Percentiles rank a stretch among this genome's conserved stretches.
Conservation (phyloP, 306 rosid species). For the Cicer pinnatifidum region DNA sequence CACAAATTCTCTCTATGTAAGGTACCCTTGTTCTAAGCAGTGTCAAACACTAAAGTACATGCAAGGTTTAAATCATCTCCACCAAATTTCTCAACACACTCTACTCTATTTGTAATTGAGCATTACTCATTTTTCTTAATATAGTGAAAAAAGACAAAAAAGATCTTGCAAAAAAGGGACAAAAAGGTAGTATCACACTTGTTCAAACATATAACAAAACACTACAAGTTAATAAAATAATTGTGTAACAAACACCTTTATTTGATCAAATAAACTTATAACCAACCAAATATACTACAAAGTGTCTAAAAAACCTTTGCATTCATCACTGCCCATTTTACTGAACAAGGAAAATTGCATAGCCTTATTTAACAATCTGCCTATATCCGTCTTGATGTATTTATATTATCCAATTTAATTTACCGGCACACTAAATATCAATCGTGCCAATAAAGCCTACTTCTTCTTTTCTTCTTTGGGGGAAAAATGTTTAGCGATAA, state of each 20-base stretch:
- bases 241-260: not conserved
- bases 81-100: too few relatives aligned
- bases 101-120: too few relatives aligned
- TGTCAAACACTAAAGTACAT: too few relatives aligned
- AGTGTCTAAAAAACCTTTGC: not conserved
- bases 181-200: too few relatives aligned
- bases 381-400: not conserved
- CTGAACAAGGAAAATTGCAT: not conserved
- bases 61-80: too few relatives aligned
- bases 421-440: not conserved
- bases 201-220: not conserved
- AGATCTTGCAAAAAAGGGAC: too few relatives aligned
- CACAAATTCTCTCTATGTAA: too few relatives aligned
- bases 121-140: too few relatives aligned
- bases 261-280: not conserved
- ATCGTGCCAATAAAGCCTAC: not conserved
- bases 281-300: not conserved
- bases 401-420: not conserved
- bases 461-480: not conserved
- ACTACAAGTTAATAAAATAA: not conserved
- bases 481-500: not conserved
- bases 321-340: not conserved
- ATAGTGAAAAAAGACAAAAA: too few relatives aligned
- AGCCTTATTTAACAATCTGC: not conserved
- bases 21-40: too few relatives aligned